Conservation (phyloP, 2,329 filamentous ascomycete species). For the Pseudogymnoascus sp. region DNA sequence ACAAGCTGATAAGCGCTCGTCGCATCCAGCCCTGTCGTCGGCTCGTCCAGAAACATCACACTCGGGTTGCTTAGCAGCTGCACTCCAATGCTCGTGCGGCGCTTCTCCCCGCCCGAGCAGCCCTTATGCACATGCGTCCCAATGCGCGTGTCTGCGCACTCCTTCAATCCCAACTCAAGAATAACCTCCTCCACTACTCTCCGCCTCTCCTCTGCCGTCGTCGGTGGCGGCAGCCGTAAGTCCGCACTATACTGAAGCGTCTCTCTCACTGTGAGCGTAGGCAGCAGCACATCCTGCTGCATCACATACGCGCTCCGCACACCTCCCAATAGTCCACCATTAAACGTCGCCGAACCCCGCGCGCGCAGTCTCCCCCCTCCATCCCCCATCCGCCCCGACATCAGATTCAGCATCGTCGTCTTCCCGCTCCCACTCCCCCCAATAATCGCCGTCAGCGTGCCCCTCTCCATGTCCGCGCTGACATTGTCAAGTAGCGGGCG, state of each 20-base stretch:
- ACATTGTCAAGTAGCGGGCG: slow-evolving; percentile 53
- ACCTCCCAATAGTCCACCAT: slow-evolving; percentile 45
- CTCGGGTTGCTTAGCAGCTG: slow-evolving; percentile 74
- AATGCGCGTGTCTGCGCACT: slow-evolving; percentile 68
- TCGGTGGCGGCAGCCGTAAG: slow-evolving; percentile 58
- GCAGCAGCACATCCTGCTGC: slow-evolving; percentile 68
- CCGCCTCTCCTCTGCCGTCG: slow-evolving; percentile 49
- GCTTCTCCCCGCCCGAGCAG: slow-evolving; percentile 73
- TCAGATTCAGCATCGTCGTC: slow-evolving; percentile 62
- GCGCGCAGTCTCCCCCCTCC: slow-evolving; percentile 45
- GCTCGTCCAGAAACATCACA: slow-evolving; percentile 70
- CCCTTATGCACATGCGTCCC: slow-evolving; percentile 65
- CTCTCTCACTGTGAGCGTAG: slow-evolving; percentile 68
- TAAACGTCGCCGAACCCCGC: slow-evolving; percentile 54
- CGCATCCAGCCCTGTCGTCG: slow-evolving; percentile 70
- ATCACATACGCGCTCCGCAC: slow-evolving; percentile 64
- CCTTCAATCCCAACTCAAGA: slow-evolving; percentile 65
- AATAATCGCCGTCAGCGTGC: slow-evolving; percentile 67
- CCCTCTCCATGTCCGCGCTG: slow-evolving; percentile 54
- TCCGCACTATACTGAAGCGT: slow-evolving; percentile 68
- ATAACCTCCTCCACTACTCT: slow-evolving; percentile 70
- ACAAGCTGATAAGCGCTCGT: slow-evolving; percentile 70
- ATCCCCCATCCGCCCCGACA: slow-evolving; percentile 57
- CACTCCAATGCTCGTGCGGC: slow-evolving; percentile 68
- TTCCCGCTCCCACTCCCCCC: slow-evolving; percentile 69